These are phyloP conservation scores for Lasiosphaeria ovina DNA, from an alignment of 495 filamentous ascomycete species.

Conservation along the genomic window DNA sequence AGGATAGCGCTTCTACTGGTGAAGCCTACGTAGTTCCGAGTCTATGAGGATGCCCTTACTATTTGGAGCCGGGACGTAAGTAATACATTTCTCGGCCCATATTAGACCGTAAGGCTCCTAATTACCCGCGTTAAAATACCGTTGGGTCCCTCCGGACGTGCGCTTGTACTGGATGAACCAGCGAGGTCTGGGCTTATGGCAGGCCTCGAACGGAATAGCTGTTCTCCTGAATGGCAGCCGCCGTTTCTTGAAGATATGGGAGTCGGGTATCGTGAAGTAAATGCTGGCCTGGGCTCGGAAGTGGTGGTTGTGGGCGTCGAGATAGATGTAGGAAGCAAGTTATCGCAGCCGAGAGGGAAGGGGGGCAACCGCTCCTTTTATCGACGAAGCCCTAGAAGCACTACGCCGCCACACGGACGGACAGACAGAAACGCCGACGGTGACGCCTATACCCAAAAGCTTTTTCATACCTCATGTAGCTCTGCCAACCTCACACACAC, in stretches of 20 bases:
- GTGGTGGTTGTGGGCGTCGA: slow-evolving; percentile 4
- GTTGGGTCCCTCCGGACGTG: slow-evolving; percentile 5
- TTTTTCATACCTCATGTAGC: background rate
- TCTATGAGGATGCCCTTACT: slow-evolving; percentile 8
- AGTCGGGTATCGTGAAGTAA: slow-evolving; percentile 9
- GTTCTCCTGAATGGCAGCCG: slow-evolving; percentile 9
- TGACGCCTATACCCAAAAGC: slow-evolving; percentile 6
- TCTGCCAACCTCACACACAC: background rate
- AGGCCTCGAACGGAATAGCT: slow-evolving; percentile 8
- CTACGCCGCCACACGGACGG: slow-evolving; percentile 2
- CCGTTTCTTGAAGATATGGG: no score
- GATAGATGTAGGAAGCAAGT: slow-evolving; percentile 2
- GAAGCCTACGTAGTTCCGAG: slow-evolving; percentile 11
- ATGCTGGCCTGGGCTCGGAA: slow-evolving; percentile 7
- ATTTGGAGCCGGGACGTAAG: slow-evolving; percentile 4
- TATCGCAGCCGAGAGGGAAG: background rate
- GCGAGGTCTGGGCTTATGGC: slow-evolving; percentile 3
- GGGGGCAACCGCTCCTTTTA: slow-evolving; percentile 13
- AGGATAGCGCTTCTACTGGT: slow-evolving; percentile 11
- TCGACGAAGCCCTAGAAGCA: slow-evolving; percentile 1
- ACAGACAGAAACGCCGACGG: slow-evolving; percentile 9
- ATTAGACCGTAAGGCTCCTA: slow-evolving; percentile 9
- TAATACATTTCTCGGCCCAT: slow-evolving; percentile 6
- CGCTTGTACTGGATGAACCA: slow-evolving; percentile 13
- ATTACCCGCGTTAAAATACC: slow-evolving; percentile 4